Percentiles rank a stretch among this genome's conserved stretches.
These are phyloP conservation scores for Aphanomyces astaci DNA, from an alignment of 352 stramenopile species.

Conservation along the genomic window DNA sequence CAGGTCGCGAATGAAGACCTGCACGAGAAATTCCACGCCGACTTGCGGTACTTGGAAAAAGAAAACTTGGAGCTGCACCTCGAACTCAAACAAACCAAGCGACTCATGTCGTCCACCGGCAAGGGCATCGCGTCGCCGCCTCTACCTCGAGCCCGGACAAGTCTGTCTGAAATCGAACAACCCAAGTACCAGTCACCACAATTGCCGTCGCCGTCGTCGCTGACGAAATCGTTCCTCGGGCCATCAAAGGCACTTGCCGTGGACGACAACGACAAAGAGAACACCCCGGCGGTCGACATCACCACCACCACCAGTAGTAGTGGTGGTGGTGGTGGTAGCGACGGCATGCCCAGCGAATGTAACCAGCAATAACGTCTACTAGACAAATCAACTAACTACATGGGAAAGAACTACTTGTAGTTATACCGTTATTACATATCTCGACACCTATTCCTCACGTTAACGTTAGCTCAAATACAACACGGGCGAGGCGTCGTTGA, in stretches of 20 bases:
- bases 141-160: too few relatives aligned
- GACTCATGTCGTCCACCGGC: not conserved
- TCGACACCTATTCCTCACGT: too few relatives aligned
- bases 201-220: not conserved
- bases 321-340: too few relatives aligned
- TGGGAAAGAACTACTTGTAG: too few relatives aligned
- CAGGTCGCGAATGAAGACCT: not conserved
- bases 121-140: not conserved
- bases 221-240: not conserved
- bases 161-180: too few relatives aligned
- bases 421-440: too few relatives aligned
- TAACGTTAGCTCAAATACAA: not conserved
- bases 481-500: not conserved
- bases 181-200: too few relatives aligned
- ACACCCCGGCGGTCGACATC: not conserved
- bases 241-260: not conserved
- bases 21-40: not conserved
- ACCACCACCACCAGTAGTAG: not conserved
- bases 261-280: not conserved
- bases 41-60: conserved; percentile 2
- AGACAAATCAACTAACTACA: too few relatives aligned
- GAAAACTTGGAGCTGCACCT: conserved; percentile 9
- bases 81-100: conserved; percentile 6
- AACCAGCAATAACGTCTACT: conserved; percentile 9
- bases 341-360: too few relatives aligned